A percentile compares a stretch with the other conserved stretches of the same genome.
Conservation (phyloP, 257 asterid species). For the Penstemon barbatus region DNA sequence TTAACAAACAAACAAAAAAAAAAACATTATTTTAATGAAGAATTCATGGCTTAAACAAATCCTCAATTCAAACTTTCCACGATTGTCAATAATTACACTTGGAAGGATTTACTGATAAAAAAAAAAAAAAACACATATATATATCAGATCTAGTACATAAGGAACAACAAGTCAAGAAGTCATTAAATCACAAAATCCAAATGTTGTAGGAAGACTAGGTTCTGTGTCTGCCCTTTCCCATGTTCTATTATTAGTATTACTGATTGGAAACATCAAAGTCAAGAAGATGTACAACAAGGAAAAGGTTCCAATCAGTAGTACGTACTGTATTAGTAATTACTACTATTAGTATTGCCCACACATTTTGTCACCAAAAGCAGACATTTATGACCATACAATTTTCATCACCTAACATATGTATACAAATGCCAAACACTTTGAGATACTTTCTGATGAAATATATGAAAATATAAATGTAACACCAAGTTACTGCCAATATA, state of each 20-base stretch:
- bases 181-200: no score
- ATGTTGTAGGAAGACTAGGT: background rate
- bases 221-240: constrained; percentile 20
- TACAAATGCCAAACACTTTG: constrained; percentile 4
- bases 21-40: no score
- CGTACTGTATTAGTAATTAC: background rate
- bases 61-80: no score
- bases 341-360: constrained; percentile 14
- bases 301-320: constrained; percentile 2
- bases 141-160: no score
- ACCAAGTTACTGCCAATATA: constrained; percentile 23
- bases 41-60: no score
- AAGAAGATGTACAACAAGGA: constrained; percentile 9
- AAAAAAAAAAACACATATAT: no score
- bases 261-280: constrained; percentile 12
- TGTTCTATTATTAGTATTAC: background rate
- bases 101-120: no score
- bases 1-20: no score
- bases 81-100: no score
- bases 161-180: no score
- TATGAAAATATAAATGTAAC: constrained; percentile 2
- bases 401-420: background rate
- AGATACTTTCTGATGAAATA: background rate
- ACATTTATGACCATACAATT: constrained; percentile 11
- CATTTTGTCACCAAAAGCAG: background rate